Conservation (phyloP, 2,329 filamentous ascomycete species). For the Stagonosporopsis tanaceti region DNA sequence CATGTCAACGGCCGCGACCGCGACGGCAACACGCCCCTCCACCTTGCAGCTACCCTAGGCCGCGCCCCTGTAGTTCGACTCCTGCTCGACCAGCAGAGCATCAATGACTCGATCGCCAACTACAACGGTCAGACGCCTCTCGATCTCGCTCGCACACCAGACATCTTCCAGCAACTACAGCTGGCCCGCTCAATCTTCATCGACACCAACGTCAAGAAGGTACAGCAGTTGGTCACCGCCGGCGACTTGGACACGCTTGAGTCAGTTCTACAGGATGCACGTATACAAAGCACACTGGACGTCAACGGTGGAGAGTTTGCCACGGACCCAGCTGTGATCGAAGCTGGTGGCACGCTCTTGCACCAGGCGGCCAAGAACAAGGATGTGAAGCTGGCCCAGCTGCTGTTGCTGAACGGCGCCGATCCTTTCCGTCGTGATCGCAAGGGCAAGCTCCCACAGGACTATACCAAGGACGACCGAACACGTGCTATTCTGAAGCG, state of each 20-base stretch:
- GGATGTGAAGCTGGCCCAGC: slow-evolving; percentile 86
- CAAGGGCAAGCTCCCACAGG: slow-evolving; percentile 93
- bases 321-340: slow-evolving; percentile 77
- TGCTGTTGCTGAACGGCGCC: slow-evolving; percentile 89
- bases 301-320: slow-evolving; percentile 91
- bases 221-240: slow-evolving; percentile 78
- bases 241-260: slow-evolving; percentile 81
- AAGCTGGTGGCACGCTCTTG: slow-evolving; percentile 87
- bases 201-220: slow-evolving; percentile 82
- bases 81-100: slow-evolving; percentile 79
- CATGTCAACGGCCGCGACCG: slow-evolving; percentile 91
- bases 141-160: slow-evolving; percentile 87
- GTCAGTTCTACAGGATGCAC: slow-evolving; percentile 80
- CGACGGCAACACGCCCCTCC: slow-evolving; percentile 92
- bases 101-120: slow-evolving; percentile 90
- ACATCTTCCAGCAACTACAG: slow-evolving; percentile 95
- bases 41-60: slow-evolving; percentile 84
- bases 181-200: slow-evolving; percentile 88
- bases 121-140: slow-evolving; percentile 84
- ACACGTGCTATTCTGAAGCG: slow-evolving; percentile 89
- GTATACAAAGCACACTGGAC: slow-evolving; percentile 86
- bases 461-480: slow-evolving; percentile 93
- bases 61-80: slow-evolving; percentile 81
- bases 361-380: slow-evolving; percentile 92
- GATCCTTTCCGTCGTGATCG: slow-evolving; percentile 95